A percentile compares a stretch with the other conserved stretches of the same genome.
phyloP scores from a whole-genome alignment of 1,139 yeast species.

The Hansenula lynferdii region DNA sequence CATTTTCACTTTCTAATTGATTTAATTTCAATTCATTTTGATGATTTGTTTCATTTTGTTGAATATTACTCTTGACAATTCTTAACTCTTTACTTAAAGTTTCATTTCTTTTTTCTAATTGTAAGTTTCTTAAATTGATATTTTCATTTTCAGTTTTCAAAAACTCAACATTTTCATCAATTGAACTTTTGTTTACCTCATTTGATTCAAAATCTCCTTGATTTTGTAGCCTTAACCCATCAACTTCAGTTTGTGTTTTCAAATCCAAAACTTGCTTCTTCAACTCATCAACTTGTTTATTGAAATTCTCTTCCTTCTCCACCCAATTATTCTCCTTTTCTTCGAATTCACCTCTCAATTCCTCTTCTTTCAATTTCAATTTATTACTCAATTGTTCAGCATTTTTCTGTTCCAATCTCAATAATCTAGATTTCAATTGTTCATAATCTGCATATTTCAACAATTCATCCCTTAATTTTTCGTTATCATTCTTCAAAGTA shows the following conservation, averaged over 20 bases:
- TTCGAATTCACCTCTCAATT: constrained; percentile 50
- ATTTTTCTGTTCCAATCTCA: constrained; percentile 53
- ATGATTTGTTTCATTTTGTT: constrained; percentile 25
- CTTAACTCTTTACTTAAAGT: constrained; percentile 65
- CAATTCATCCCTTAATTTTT: constrained; percentile 53
- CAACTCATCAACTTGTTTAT: constrained; percentile 39
- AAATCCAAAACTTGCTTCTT: constrained; percentile 50
- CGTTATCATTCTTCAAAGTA: constrained; percentile 48
- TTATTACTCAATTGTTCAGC: constrained; percentile 45
- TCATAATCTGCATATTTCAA: constrained; percentile 75
- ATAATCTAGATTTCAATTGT: constrained; percentile 56
- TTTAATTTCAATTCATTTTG: constrained; percentile 38
- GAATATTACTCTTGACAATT: constrained; percentile 26
- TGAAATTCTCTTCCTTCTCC: constrained; percentile 41
- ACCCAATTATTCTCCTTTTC: constrained; percentile 63
- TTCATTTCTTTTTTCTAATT: constrained; percentile 75
- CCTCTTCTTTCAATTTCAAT: constrained; percentile 54
- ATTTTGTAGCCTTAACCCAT: constrained; percentile 42
- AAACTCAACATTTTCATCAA: constrained; percentile 46
- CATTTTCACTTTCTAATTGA: constrained; percentile 65
- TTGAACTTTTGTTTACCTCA: background rate
- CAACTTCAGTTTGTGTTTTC: constrained; percentile 49
- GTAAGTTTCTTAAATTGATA: constrained; percentile 62
- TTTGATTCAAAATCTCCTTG: constrained; percentile 30
- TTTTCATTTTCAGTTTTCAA: constrained; percentile 71